Evolutionary conservation across 345 rosid genomes (phyloP).

Genomic region (Kernera saxatilis): DNA sequence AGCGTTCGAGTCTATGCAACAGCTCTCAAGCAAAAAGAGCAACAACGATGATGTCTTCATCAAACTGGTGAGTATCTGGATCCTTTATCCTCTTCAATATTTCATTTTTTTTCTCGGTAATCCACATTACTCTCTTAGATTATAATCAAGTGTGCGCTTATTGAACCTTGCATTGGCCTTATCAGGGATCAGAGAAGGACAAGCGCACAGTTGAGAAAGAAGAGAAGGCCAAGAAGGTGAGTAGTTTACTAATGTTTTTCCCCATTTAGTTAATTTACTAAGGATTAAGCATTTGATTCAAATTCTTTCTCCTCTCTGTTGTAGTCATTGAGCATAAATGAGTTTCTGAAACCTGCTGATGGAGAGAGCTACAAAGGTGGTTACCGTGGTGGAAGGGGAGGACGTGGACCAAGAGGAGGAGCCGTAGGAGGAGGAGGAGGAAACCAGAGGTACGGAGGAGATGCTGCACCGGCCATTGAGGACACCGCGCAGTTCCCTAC

Average conservation of each 20-base stretch:
- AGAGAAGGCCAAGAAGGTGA: constrained; percentile 57
- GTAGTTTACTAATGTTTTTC: constrained; percentile 11
- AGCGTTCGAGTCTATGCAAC: constrained; percentile 65
- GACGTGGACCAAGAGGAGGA: constrained; percentile 39
- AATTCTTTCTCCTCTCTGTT: background rate
- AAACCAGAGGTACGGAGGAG: background rate
- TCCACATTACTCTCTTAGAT: too few species aligned
- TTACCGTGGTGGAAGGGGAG: constrained; percentile 46
- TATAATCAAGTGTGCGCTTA: background rate
- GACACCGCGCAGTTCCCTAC: constrained; percentile 71
- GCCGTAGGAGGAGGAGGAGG: constrained; percentile 14
- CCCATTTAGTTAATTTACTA: background rate
- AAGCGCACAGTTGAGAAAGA: constrained; percentile 54
- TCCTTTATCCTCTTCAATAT: background rate
- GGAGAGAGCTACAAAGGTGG: constrained; percentile 50
- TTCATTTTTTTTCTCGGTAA: background rate
- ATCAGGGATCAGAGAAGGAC: constrained; percentile 67
- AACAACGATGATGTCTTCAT: constrained; percentile 48
- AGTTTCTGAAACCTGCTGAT: constrained; percentile 67
- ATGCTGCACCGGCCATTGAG: constrained; percentile 49
- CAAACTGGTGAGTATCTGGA: constrained; percentile 45
- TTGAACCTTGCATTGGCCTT: background rate
- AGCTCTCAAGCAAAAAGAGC: constrained; percentile 61
- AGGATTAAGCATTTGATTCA: background rate
- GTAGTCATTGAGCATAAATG: constrained; percentile 61